phyloP scores from a whole-genome alignment of 371 early-diverging fungal species.

The Basidiobolus meristosporus region DNA sequence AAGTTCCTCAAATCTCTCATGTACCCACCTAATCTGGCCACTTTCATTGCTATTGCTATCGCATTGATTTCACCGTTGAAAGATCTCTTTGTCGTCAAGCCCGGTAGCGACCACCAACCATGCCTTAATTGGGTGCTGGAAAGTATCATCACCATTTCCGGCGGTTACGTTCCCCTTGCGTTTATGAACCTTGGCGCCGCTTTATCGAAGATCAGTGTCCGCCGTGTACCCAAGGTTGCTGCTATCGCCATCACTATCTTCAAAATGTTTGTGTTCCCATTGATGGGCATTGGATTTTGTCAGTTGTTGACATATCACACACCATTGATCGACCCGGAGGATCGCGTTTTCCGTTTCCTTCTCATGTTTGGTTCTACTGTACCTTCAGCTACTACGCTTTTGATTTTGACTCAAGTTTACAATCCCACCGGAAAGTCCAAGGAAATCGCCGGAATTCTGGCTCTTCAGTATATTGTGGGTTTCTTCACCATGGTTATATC shows the following conservation, averaged over 20 bases:
- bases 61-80: slow-evolving; percentile 14
- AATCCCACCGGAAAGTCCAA: slow-evolving; percentile 10
- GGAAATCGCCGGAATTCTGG: slow-evolving; percentile 12
- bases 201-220: slow-evolving; percentile 17
- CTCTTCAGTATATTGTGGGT: slow-evolving; percentile 11
- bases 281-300: slow-evolving; percentile 13
- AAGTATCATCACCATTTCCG: slow-evolving; percentile 16
- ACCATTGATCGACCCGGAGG: slow-evolving; percentile 2
- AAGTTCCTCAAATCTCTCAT: slow-evolving; percentile 9
- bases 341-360: slow-evolving; percentile 25
- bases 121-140: slow-evolving; percentile 21
- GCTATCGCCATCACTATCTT: slow-evolving; percentile 9
- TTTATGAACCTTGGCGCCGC: slow-evolving; percentile 28
- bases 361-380: slow-evolving; percentile 18
- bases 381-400: slow-evolving; percentile 13
- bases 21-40: slow-evolving; percentile 14
- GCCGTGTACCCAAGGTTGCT: slow-evolving; percentile 6
- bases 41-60: slow-evolving; percentile 16
- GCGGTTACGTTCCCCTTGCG: slow-evolving; percentile 21
- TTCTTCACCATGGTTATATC: background rate
- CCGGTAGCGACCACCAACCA: slow-evolving; percentile 10
- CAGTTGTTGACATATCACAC: background rate
- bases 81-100: slow-evolving; percentile 11
- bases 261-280: slow-evolving; percentile 18
- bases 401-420: slow-evolving; percentile 15